Evolutionary conservation across 2,329 filamentous ascomycete genomes (phyloP), one percentile per base, ranked within the genome.

Genomic region (Phialophora tarda): DNA sequence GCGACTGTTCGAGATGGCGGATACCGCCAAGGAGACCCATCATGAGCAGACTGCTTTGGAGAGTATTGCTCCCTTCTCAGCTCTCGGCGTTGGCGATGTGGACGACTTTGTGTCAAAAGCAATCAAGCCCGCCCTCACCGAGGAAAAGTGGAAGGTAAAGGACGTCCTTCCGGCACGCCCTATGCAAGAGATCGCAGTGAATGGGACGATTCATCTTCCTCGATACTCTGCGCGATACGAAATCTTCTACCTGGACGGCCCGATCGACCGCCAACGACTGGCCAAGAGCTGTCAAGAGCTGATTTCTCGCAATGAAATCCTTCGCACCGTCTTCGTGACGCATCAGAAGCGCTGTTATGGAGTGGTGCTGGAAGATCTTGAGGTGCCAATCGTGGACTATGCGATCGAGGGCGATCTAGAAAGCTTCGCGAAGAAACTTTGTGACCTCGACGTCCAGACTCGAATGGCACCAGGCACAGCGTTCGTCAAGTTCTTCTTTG

Each of bases 151-250:
- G 78, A 80, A 79, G 8, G 80, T 90, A 50, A 73, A 77, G 1
- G 84, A 89, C 69, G 81, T 88, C 1, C 79, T 88, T 2, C 88
- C 87, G 2, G 81, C 84, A 0, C 82, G 86, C 0, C 86, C 86
- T 3, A 78, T 88, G 1, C 87, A 89, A 71, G 80, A 84, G 47
- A 79, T 88, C 23, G 87, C 87, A 14, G 82, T 90, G 48, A 80
- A 79, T 66, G 86, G 82, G 24, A 89, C 87, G 0, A 80, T 85
- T 1, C 77, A 84, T 17, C 77, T 82, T 2, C 87, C 87, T 3
- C 82, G 87, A 1, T 89, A 85, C 72, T 89, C 87, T 0, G 77
- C 85, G 1, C 84, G 87, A 11, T 90, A 91, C 73, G 87, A 88
- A 67, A 80, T 88, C 65, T 85, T 91, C 75, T 86, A 86, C 75